These are phyloP conservation scores for Mortierella alpina DNA, from an alignment of 192 early-diverging fungal species.

Conservation along the genomic window DNA sequence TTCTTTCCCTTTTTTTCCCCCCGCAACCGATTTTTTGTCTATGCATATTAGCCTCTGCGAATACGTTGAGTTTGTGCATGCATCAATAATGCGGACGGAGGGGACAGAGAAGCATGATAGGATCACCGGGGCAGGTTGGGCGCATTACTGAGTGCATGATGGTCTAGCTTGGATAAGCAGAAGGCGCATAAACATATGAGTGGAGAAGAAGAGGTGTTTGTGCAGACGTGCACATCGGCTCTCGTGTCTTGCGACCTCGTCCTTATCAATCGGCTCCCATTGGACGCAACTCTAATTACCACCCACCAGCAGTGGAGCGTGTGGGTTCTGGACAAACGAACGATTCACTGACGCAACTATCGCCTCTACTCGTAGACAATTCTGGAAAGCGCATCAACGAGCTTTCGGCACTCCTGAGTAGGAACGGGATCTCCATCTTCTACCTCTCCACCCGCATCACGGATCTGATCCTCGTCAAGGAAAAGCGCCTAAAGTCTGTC, in stretches of 20 bases:
- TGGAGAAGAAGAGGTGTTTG: not conserved
- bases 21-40: too few relatives aligned
- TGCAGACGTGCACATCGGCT: not conserved
- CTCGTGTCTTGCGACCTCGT: too few relatives aligned
- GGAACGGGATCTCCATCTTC: conserved; percentile 72
- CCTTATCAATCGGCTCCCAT: too few relatives aligned
- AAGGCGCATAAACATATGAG: not conserved
- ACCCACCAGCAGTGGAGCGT: too few relatives aligned
- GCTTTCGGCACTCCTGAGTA: conserved; percentile 63
- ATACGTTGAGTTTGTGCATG: too few relatives aligned
- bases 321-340: not conserved
- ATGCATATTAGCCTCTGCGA: too few relatives aligned
- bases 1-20: too few relatives aligned
- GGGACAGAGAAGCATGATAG: too few relatives aligned
- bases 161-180: conserved; percentile 1
- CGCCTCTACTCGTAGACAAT: conserved; percentile 50
- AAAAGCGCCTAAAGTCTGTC: conserved; percentile 65
- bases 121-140: too few relatives aligned
- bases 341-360: not conserved
- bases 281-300: too few relatives aligned
- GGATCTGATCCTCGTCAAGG: conserved; percentile 75
- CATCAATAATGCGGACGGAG: too few relatives aligned
- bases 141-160: not conserved
- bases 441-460: conserved; percentile 76
- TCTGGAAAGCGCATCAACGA: conserved; percentile 73